A percentile compares a stretch with the other conserved stretches of the same genome.
These are phyloP conservation scores for Pseudofabraea citricarpa DNA, from an alignment of 2,329 filamentous ascomycete species.

Conservation along the genomic window DNA sequence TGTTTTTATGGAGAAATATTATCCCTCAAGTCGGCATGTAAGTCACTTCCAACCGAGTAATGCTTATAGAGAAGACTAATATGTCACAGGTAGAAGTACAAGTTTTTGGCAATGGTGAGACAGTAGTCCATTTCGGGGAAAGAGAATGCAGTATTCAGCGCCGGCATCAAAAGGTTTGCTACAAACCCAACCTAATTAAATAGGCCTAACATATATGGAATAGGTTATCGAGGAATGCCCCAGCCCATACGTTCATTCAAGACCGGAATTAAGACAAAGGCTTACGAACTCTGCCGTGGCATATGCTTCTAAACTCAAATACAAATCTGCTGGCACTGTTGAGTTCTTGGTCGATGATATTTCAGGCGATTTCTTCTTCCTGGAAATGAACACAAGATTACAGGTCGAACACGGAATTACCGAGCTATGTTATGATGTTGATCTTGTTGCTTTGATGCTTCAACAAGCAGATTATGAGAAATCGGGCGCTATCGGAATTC, in stretches of 20 bases:
- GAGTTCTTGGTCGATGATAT: constrained; percentile 53
- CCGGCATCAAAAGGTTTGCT: constrained; percentile 42
- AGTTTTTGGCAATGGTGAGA: constrained; percentile 37
- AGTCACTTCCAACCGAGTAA: no score
- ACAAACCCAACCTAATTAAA: background rate
- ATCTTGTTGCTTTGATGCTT: constrained; percentile 31
- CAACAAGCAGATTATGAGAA: constrained; percentile 14
- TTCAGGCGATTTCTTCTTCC: constrained; percentile 38
- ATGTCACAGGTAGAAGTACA: constrained; percentile 48
- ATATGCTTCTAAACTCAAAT: constrained; percentile 38
- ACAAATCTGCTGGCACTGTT: constrained; percentile 54
- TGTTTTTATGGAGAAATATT: constrained; percentile 44
- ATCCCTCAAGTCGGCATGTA: constrained; percentile 35
- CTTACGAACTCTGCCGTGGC: constrained; percentile 36
- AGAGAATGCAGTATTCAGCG: constrained; percentile 44
- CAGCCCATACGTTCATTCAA: constrained; percentile 34
- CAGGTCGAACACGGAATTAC: constrained; percentile 43
- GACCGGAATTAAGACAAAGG: constrained; percentile 19
- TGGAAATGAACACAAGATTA: constrained; percentile 44
- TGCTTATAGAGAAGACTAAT: no score
- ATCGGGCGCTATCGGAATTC: constrained; percentile 14
- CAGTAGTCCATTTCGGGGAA: constrained; percentile 34
- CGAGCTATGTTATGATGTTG: constrained; percentile 37
- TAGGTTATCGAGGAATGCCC: constrained; percentile 36
- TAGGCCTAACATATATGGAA: background rate